A percentile compares a stretch with the other conserved stretches of the same genome.
phyloP scores from a whole-genome alignment of 768 basidiomycete species.

The Tylopilus rubrobrunneus region DNA sequence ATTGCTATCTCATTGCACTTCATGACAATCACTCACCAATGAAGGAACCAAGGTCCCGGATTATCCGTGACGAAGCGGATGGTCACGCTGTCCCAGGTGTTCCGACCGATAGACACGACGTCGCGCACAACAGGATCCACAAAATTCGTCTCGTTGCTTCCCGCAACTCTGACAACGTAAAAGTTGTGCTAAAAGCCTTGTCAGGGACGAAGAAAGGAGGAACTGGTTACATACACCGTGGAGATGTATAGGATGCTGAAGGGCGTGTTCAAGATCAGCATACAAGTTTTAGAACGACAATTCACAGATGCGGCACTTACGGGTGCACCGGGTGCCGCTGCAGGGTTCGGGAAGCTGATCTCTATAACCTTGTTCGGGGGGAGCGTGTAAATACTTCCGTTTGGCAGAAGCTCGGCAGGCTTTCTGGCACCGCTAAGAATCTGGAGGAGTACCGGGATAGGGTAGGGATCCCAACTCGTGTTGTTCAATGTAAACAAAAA shows the following conservation, averaged over 20 bases:
- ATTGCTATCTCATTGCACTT: too few relatives aligned
- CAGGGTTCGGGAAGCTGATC: background rate
- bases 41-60: background rate
- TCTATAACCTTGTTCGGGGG: background rate
- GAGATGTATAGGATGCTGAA: too few relatives aligned
- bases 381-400: background rate
- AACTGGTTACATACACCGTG: too few relatives aligned
- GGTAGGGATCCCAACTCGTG: background rate
- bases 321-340: background rate
- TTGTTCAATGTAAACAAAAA: too few relatives aligned
- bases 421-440: background rate
- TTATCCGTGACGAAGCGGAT: background rate
- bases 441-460: background rate
- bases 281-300: too few relatives aligned
- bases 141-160: background rate
- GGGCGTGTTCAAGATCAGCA: too few relatives aligned
- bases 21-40: background rate
- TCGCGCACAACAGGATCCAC: too few relatives aligned
- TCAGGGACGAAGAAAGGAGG: too few relatives aligned
- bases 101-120: too few relatives aligned
- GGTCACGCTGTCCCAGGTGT: background rate
- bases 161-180: background rate
- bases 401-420: background rate
- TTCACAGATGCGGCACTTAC: background rate
- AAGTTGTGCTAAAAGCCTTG: too few relatives aligned